Conservation (phyloP, 1,139 yeast genomes). For the Suhomyces chickasaworum region DNA sequence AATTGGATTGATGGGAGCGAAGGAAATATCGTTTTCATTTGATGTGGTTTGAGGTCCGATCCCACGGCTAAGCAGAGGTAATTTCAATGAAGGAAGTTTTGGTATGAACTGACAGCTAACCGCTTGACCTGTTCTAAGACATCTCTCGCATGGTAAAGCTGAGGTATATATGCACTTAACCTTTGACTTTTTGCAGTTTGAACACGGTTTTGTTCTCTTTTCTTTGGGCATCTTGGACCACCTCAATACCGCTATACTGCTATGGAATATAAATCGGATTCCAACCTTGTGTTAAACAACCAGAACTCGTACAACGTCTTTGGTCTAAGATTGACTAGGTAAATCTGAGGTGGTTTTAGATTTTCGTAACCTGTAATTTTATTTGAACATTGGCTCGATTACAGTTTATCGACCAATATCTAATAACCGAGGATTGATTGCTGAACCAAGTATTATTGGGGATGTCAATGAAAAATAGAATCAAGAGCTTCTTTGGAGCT, state of each 20-base stretch:
- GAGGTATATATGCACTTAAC: slow-evolving; percentile 58
- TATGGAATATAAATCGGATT: background rate
- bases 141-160: slow-evolving; percentile 59
- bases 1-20: slow-evolving; percentile 22
- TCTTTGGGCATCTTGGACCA: slow-evolving; percentile 37
- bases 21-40: slow-evolving; percentile 8
- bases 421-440: slow-evolving; percentile 1
- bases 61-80: slow-evolving; percentile 29
- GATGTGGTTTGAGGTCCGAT: slow-evolving; percentile 1
- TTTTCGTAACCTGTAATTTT: background rate
- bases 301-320: background rate
- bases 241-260: background rate
- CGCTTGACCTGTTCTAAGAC: slow-evolving; percentile 51
- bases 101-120: slow-evolving; percentile 56
- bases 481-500: slow-evolving; percentile 53
- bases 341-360: background rate
- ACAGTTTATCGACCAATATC: background rate
- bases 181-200: slow-evolving; percentile 63
- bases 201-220: slow-evolving; percentile 61
- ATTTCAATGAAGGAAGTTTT: slow-evolving; percentile 50
- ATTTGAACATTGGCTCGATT: background rate
- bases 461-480: slow-evolving; percentile 46
- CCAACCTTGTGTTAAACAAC: background rate
- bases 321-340: background rate
- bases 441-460: background rate